Percentiles rank a stretch among this genome's conserved stretches.
phyloP scores from a whole-genome alignment of 1,284 basidiomycete species.

The Irpex rosettiformis region DNA sequence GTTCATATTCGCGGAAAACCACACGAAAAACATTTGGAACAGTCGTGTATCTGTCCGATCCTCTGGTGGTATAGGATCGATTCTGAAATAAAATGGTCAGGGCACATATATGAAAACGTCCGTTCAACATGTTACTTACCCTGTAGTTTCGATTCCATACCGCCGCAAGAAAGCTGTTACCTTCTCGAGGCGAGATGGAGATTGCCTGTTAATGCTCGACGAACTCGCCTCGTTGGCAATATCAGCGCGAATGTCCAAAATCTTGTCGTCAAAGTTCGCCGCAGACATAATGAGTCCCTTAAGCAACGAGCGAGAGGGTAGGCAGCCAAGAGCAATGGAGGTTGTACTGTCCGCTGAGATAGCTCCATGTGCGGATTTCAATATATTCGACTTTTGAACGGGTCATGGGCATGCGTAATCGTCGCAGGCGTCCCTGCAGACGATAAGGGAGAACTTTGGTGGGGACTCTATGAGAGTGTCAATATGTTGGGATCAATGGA shows the following conservation, averaged over 20 bases:
- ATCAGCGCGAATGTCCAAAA: not conserved
- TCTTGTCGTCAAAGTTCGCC: not conserved
- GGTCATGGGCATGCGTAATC: not conserved
- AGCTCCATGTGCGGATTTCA: no score
- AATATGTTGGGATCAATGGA: not conserved
- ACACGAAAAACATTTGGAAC: constrained; percentile 39
- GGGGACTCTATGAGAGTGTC: not conserved
- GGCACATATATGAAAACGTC: no score
- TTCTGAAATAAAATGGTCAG: no score
- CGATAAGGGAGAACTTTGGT: not conserved
- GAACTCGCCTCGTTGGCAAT: not conserved
- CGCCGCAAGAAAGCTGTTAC: constrained; percentile 22
- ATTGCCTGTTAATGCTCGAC: not conserved
- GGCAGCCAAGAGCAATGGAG: no score
- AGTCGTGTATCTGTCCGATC: constrained; percentile 33
- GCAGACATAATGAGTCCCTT: not conserved
- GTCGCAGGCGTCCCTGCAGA: no score
- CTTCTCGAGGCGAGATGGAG: constrained; percentile 9
- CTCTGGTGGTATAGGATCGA: constrained; percentile 31
- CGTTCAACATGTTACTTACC: constrained; percentile 18
- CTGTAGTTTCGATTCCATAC: constrained; percentile 30
- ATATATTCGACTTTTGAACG: no score
- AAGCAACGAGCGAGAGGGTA: no score
- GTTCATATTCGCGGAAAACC: constrained; percentile 52
- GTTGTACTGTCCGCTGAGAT: no score